These are phyloP conservation scores for Butyriboletus loyo DNA, from an alignment of 768 basidiomycete species.

Conservation along the genomic window DNA sequence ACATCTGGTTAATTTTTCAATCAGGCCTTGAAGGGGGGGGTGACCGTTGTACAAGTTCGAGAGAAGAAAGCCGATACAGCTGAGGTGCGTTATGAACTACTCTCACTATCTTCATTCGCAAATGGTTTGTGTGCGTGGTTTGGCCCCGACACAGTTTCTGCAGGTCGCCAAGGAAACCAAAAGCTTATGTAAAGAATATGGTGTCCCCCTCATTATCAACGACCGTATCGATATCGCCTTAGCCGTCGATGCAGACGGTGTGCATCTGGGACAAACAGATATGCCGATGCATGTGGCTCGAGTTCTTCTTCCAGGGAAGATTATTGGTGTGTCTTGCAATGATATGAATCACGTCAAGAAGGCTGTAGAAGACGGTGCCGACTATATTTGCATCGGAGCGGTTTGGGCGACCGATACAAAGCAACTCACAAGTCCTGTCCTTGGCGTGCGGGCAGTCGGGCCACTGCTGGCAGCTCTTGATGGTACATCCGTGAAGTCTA, in stretches of 20 bases:
- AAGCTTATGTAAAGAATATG: constrained; percentile 67
- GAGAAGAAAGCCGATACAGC: constrained; percentile 82
- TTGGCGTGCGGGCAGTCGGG: constrained; percentile 76
- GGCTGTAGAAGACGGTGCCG: constrained; percentile 63
- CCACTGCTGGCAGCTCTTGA: constrained; percentile 61
- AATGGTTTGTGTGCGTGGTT: neutral
- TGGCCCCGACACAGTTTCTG: constrained; percentile 54
- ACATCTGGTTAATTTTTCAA: neutral
- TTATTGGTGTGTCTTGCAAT: constrained; percentile 83
- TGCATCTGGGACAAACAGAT: constrained; percentile 89
- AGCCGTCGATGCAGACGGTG: constrained; percentile 70
- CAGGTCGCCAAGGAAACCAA: constrained; percentile 69
- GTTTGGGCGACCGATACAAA: constrained; percentile 83
- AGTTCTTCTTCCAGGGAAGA: constrained; percentile 55
- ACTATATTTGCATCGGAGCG: constrained; percentile 88
- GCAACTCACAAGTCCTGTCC: constrained; percentile 54
- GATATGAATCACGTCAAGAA: constrained; percentile 58
- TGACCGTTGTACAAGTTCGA: constrained; percentile 85
- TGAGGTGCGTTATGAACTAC: constrained; percentile 51
- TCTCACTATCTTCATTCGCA: neutral
- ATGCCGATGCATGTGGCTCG: constrained; percentile 70
- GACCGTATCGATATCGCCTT: constrained; percentile 86
- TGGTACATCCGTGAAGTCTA: constrained; percentile 62
- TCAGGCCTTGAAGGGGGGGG: constrained; percentile 81
- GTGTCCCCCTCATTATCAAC: constrained; percentile 83